Evolutionary conservation across 2,329 filamentous ascomycete species (phyloP).

Genomic region (Apiospora arundinis): DNA sequence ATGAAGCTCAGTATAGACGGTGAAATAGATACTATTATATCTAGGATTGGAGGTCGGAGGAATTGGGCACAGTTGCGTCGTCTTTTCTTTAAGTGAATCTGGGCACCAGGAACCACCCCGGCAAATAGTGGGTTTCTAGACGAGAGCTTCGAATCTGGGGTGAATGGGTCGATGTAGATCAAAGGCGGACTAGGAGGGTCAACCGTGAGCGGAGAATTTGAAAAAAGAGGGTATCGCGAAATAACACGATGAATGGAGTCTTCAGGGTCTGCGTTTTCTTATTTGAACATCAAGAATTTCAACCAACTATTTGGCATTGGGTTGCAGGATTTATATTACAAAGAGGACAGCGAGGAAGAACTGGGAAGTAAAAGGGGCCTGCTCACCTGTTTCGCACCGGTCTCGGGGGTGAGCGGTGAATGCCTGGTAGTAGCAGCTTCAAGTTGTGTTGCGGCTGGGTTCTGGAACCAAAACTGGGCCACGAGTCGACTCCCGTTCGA

Average conservation of each 20-base stretch:
- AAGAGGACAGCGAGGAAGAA: neutral
- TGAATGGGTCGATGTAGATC: constrained; percentile 5
- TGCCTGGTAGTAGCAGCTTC: neutral
- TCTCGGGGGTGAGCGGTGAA: constrained; percentile 20
- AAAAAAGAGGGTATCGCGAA: constrained; percentile 8
- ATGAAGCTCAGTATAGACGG: neutral
- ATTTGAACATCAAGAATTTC: neutral
- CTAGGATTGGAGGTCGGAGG: neutral
- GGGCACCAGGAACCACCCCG: neutral
- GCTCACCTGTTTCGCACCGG: constrained; percentile 20
- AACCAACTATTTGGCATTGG: neutral
- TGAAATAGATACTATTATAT: neutral
- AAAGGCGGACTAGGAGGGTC: neutral
- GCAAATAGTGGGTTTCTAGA: neutral
- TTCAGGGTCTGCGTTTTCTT: neutral
- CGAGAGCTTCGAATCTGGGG: constrained; percentile 16
- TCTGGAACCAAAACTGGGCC: constrained; percentile 18
- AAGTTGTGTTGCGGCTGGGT: constrained; percentile 9
- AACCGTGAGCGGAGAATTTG: neutral
- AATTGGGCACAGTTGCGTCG: neutral
- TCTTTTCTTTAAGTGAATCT: neutral
- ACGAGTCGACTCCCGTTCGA: neutral
- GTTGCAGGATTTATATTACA: neutral
- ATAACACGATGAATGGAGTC: neutral
- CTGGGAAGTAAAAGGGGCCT: neutral